phyloP scores from a whole-genome alignment of 2,329 filamentous ascomycete species.

The Raffaelea arxii region DNA sequence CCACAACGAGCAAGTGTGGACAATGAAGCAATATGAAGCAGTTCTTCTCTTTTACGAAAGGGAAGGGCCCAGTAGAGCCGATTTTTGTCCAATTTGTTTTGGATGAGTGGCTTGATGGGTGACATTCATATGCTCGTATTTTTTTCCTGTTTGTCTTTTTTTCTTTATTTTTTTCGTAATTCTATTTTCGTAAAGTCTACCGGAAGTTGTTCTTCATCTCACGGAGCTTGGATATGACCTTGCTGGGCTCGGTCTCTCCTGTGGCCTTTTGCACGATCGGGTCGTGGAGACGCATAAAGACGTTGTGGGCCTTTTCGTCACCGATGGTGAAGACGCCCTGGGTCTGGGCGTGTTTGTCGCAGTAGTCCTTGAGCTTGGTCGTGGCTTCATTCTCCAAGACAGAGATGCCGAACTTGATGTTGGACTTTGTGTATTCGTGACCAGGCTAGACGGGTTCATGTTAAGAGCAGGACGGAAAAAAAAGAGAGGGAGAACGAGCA shows the following conservation, averaged over 20 bases:
- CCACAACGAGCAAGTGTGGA: conserved; percentile 58
- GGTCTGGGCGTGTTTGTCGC: conserved; percentile 72
- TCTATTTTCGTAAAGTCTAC: conserved; percentile 27
- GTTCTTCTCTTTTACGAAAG: neutral
- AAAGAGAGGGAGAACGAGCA: too few species aligned
- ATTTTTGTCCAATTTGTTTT: conserved; percentile 10
- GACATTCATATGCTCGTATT: conserved; percentile 16
- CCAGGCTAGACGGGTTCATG: conserved; percentile 53
- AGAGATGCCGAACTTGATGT: conserved; percentile 77
- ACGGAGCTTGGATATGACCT: conserved; percentile 76
- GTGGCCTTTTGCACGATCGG: conserved; percentile 76
- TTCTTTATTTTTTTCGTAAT: neutral
- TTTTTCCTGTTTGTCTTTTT: conserved; percentile 10
- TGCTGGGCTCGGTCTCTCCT: conserved; percentile 67
- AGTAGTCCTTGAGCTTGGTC: conserved; percentile 67
- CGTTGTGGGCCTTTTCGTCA: conserved; percentile 95
- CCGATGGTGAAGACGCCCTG: conserved; percentile 95
- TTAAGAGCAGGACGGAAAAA: neutral
- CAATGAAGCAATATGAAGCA: conserved; percentile 53
- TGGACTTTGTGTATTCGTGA: conserved; percentile 96
- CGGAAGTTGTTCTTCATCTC: conserved; percentile 82
- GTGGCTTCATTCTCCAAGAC: conserved; percentile 68
- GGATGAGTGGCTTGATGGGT: conserved; percentile 19
- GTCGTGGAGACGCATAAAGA: conserved; percentile 89
- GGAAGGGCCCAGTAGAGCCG: conserved; percentile 15